Percentiles rank a stretch among this genome's conserved stretches.
Evolutionary conservation across 1,139 yeast species (phyloP).

Genomic region (Saccharomyces hybrid): DNA sequence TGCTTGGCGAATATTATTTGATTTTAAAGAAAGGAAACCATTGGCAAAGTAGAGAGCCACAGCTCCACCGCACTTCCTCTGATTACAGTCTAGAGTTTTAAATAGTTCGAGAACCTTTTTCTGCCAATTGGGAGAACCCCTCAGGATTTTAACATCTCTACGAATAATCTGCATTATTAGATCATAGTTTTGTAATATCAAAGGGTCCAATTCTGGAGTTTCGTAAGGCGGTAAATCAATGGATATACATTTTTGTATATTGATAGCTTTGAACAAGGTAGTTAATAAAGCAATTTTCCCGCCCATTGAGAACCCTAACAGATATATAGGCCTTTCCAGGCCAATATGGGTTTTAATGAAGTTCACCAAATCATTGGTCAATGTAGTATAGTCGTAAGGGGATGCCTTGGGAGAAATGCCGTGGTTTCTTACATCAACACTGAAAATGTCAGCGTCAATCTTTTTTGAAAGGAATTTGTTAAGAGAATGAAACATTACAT

Average conservation of each 20-base stretch:
- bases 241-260: constrained; percentile 22
- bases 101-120: constrained; percentile 15
- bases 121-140: constrained; percentile 23
- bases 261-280: constrained; percentile 14
- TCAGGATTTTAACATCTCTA: constrained; percentile 19
- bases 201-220: constrained; percentile 17
- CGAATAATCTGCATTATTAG: constrained; percentile 17
- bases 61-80: constrained; percentile 8
- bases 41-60: constrained; percentile 25
- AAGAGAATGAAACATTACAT: constrained; percentile 19
- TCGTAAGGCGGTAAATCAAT: constrained; percentile 30
- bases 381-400: constrained; percentile 40
- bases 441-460: constrained; percentile 30
- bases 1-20: constrained; percentile 9
- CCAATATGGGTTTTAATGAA: constrained; percentile 20
- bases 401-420: constrained; percentile 41
- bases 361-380: constrained; percentile 39
- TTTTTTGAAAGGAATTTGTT: constrained; percentile 33
- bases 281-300: constrained; percentile 28
- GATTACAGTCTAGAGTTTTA: constrained; percentile 13
- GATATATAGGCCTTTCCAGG: constrained; percentile 18
- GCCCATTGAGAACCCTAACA: constrained; percentile 31
- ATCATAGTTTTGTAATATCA: constrained; percentile 17
- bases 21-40: constrained; percentile 21
- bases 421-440: constrained; percentile 48